A percentile compares a stretch with the other conserved stretches of the same genome.
These are phyloP conservation scores for Dunaliella primolecta DNA, from an alignment of 139 green algal species.

Conservation along the genomic window DNA sequence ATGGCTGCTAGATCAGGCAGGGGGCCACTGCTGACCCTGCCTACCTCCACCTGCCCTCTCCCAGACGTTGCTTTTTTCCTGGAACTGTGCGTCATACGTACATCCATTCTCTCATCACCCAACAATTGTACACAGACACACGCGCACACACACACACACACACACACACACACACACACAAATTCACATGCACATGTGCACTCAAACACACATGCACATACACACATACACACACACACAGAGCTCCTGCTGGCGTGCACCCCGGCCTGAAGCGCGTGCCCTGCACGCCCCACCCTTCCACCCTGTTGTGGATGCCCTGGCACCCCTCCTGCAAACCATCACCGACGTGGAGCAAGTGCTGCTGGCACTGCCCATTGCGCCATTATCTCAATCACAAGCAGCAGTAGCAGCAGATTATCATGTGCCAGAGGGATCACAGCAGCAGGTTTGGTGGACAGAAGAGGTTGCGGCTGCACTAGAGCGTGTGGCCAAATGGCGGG, in stretches of 20 bases:
- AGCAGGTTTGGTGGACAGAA: not conserved
- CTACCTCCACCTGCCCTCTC: too few species aligned
- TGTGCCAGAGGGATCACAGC: slow-evolving; percentile 1
- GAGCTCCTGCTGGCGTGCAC: slow-evolving; percentile 53
- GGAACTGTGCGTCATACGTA: too few species aligned
- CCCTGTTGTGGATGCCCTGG: slow-evolving; percentile 53
- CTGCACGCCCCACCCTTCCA: slow-evolving; percentile 42
- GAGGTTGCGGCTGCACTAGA: not conserved
- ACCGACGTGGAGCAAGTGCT: slow-evolving; percentile 40
- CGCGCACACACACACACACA: too few species aligned
- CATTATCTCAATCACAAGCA: not conserved
- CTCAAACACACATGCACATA: not conserved
- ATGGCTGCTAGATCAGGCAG: too few species aligned
- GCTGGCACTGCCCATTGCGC: slow-evolving; percentile 4
- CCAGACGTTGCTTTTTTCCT: too few species aligned
- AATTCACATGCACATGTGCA: too few species aligned
- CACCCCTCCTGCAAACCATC: slow-evolving; percentile 40
- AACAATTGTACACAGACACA: too few species aligned
- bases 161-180: too few species aligned
- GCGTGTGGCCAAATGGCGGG: slow-evolving; percentile 30
- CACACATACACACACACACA: slow-evolving; percentile 25
- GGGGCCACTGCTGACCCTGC: too few species aligned
- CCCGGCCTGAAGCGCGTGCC: slow-evolving; percentile 46
- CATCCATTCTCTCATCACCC: too few species aligned
- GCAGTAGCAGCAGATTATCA: too few species aligned